phyloP scores from a whole-genome alignment of 75 land plant species.

The Isoetes taiwanensis region DNA sequence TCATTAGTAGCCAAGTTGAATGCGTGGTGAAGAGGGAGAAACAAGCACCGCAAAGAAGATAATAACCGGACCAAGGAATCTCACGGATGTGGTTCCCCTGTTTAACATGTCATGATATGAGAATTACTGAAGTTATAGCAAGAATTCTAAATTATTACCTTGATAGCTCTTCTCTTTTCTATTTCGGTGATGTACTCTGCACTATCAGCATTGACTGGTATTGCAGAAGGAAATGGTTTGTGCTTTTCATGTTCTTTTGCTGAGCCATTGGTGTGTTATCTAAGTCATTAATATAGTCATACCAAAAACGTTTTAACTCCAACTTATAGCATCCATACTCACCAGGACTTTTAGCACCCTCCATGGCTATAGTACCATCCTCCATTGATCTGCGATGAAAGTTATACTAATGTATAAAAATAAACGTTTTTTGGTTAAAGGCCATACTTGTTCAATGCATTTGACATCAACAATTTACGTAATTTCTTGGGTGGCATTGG shows the following conservation, averaged over 20 bases:
- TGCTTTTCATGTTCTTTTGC: no score
- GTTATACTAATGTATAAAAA: no score
- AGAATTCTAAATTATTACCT: conserved; percentile 24
- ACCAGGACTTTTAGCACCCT: no score
- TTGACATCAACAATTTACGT: background rate
- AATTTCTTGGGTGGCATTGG: no score
- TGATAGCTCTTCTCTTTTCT: conserved; percentile 68
- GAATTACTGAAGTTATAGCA: background rate
- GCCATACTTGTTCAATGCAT: background rate
- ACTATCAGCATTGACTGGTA: conserved; percentile 55
- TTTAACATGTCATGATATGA: background rate
- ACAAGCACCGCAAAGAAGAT: conserved; percentile 78
- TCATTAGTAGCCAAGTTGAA: conserved; percentile 96
- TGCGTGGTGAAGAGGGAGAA: conserved; percentile 93
- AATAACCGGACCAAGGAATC: conserved; percentile 50
- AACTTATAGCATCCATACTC: no score
- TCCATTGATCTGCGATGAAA: no score
- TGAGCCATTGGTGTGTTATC: no score
- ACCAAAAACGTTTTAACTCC: no score
- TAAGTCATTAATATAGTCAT: no score
- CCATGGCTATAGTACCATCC: no score
- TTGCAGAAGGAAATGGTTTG: no score
- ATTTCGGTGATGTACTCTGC: conserved; percentile 67
- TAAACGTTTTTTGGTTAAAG: no score
- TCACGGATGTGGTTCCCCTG: conserved; percentile 53